phyloP scores from a whole-genome alignment of 2,329 filamentous ascomycete species.

The Pseudocercospora fuligena region DNA sequence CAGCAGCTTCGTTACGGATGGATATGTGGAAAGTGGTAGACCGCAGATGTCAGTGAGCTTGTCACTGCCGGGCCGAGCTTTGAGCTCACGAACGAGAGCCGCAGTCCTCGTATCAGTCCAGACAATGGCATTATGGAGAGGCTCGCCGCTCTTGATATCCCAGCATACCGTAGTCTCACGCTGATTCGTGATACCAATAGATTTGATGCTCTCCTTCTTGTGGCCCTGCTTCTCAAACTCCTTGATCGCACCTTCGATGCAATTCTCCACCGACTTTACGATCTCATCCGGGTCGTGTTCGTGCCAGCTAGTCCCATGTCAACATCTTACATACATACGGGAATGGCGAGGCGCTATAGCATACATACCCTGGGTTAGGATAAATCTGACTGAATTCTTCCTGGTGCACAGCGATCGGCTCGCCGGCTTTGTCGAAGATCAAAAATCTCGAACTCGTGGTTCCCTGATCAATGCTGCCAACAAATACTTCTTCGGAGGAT shows the following conservation, averaged over 20 bases:
- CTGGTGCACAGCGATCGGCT: conserved; percentile 81
- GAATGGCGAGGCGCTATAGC: neutral
- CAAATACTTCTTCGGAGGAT: conserved; percentile 62
- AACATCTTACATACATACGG: conserved; percentile 15
- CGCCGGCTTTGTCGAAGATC: conserved; percentile 81
- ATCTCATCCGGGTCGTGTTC: conserved; percentile 84
- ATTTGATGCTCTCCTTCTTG: conserved; percentile 69
- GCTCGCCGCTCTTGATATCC: conserved; percentile 79
- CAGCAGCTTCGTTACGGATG: conserved; percentile 80
- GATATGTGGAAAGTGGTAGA: conserved; percentile 84
- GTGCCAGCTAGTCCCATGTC: conserved; percentile 69
- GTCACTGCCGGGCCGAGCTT: conserved; percentile 69
- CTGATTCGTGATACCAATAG: conserved; percentile 87
- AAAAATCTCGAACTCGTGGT: conserved; percentile 89
- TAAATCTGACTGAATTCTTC: conserved; percentile 86
- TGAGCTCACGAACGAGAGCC: conserved; percentile 76
- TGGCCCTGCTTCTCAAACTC: conserved; percentile 74
- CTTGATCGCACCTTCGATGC: conserved; percentile 76
- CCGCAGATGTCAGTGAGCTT: conserved; percentile 74
- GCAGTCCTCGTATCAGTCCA: conserved; percentile 88
- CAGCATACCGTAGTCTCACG: conserved; percentile 86
- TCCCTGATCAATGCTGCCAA: conserved; percentile 88
- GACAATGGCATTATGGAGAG: conserved; percentile 82
- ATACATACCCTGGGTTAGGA: conserved; percentile 77
- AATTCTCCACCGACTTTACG: conserved; percentile 73